Evolutionary conservation across 768 basidiomycete species (phyloP), one percentile per base, ranked within the genome.

Genomic region (Baorangia bicolor): DNA sequence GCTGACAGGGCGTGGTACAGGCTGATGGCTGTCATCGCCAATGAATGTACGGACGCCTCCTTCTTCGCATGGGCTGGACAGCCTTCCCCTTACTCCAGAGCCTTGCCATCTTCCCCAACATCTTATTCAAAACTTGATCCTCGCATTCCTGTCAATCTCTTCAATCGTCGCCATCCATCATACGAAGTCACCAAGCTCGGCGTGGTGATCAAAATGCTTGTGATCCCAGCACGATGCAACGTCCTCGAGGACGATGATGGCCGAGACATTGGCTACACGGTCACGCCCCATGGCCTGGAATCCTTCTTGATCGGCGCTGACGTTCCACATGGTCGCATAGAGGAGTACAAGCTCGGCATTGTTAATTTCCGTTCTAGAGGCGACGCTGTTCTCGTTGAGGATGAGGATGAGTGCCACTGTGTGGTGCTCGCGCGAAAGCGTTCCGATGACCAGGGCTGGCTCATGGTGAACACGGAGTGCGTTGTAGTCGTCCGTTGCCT

Each of bases 1-100:
- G 67, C 56, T 5, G 50, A 57, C 13, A 49, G 57, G 49, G 67
- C 68, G 2, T 70, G 60, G 46, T 59, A 55, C 49, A 56, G 64
- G 41, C 30, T 69, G 8, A 61, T 64, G 49, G 35, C 37, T 16
- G 35, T 50, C 47, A 61, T 57, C 47, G 50, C 51, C 39, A 49
- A 60, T 5, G 58, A 60, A 41, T 60, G 59, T 21, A 55, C 58
- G 5, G 51, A 55, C 23, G 41, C 58, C 2, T 54, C 58, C n/a
- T 53, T 59, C 31, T 49, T 60, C 11, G 59, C 51, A 10, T 58
- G 58, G 58, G 58, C 58, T n/a, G 53, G 58, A 28, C 39, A 3
- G 3, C 40, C 59, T n/a, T 61, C 58, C 8, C 49, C 59, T 5
- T 55, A 60, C n/a, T 61, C 58, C 35, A 9, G 53, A 30, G 53